Percentiles rank a stretch among this genome's conserved stretches.
These are phyloP conservation scores for Rhizopogon vulgaris DNA, from an alignment of 768 basidiomycete genomes.

Conservation along the genomic window DNA sequence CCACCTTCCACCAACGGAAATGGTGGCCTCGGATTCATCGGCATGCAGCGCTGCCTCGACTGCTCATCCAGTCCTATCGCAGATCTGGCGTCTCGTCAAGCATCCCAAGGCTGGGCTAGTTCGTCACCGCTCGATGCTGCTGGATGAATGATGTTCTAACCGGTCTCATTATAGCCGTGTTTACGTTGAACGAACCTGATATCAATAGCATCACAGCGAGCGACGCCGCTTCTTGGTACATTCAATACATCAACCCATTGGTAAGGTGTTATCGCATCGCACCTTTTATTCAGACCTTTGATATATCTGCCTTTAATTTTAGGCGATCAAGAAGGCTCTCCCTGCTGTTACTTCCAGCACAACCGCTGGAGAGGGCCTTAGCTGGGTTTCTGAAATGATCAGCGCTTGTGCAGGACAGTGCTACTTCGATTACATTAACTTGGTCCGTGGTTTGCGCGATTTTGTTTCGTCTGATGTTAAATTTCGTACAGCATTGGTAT, in stretches of 20 bases:
- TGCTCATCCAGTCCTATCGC: constrained; percentile 31
- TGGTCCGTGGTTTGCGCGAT: constrained; percentile 12
- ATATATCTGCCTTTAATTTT: neutral
- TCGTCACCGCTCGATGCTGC: constrained; percentile 5
- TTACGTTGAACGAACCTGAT: constrained; percentile 33
- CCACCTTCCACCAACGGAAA: constrained; percentile 30
- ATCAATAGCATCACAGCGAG: constrained; percentile 21
- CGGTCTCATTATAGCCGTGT: constrained; percentile 17
- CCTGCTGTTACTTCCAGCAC: constrained; percentile 31
- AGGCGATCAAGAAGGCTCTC: constrained; percentile 33
- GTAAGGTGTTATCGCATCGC: constrained; percentile 12
- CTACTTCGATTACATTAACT: constrained; percentile 30
- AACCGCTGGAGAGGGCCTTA: constrained; percentile 25
- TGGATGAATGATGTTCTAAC: neutral
- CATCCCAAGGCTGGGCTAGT: constrained; percentile 27
- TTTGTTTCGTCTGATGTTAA: neutral
- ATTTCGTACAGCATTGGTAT: constrained; percentile 20
- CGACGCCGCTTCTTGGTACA: constrained; percentile 32
- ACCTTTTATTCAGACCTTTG: neutral
- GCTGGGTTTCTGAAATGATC: constrained; percentile 31
- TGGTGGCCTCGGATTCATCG: constrained; percentile 32
- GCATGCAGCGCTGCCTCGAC: constrained; percentile 33
- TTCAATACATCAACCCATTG: constrained; percentile 29
- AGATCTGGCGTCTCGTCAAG: constrained; percentile 25
- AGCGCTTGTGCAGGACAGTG: constrained; percentile 29